Evolutionary conservation across 345 rosid species (phyloP).

Genomic region (Carallia pectinifolia): DNA sequence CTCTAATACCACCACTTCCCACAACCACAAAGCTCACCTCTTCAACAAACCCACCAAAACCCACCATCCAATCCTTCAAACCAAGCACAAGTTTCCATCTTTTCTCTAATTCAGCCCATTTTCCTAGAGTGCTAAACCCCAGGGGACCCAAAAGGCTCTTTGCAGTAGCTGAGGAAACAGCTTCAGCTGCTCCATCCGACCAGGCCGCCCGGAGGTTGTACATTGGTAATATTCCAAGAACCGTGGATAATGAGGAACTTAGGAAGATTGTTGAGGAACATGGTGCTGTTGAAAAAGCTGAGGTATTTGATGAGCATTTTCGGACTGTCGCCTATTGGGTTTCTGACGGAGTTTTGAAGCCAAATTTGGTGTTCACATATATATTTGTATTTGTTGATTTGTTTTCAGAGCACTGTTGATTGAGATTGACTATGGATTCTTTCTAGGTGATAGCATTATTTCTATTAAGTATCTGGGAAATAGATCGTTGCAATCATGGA

Average conservation of each 20-base stretch:
- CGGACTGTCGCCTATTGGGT: background rate
- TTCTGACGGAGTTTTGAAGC: background rate
- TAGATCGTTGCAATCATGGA: too few species aligned
- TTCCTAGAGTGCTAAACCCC: background rate
- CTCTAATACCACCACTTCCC: conserved; percentile 22
- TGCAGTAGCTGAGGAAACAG: conserved; percentile 49
- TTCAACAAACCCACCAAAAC: conserved; percentile 22
- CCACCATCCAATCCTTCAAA: conserved; percentile 21
- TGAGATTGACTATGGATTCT: too few species aligned
- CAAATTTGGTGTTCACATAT: background rate
- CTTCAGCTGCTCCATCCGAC: conserved; percentile 25
- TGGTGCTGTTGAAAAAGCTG: conserved; percentile 73
- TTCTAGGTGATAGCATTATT: too few species aligned
- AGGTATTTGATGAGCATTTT: conserved; percentile 38
- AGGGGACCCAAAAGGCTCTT: conserved; percentile 29
- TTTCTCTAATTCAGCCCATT: conserved; percentile 9
- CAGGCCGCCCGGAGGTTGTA: conserved; percentile 59
- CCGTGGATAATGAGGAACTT: conserved; percentile 51
- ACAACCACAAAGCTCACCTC: conserved; percentile 18
- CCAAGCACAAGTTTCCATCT: conserved; percentile 8
- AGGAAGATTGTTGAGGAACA: conserved; percentile 63
- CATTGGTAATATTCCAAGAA: conserved; percentile 82
- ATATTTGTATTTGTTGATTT: too few species aligned
- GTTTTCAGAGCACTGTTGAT: too few species aligned
- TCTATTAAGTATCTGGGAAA: too few species aligned